Percentiles rank a stretch among this genome's conserved stretches.
phyloP scores from a whole-genome alignment of 2,329 filamentous ascomycete genomes.

The Apiospora aurea region DNA sequence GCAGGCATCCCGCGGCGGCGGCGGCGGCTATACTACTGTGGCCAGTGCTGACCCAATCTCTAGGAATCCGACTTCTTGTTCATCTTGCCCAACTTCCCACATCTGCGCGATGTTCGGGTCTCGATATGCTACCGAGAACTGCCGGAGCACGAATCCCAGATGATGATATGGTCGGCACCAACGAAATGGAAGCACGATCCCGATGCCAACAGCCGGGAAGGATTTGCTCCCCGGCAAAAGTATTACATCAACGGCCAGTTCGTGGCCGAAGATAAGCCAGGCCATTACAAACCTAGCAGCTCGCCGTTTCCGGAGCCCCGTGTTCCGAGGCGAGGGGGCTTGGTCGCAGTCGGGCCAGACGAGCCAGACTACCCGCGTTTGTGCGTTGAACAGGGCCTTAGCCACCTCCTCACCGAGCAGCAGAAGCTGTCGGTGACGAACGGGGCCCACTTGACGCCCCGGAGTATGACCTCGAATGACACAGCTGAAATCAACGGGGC shows the following conservation, averaged over 20 bases:
- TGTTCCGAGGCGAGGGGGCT: constrained; percentile 60
- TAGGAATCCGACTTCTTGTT: constrained; percentile 69
- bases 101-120: constrained; percentile 63
- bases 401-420: constrained; percentile 57
- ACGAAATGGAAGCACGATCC: constrained; percentile 68
- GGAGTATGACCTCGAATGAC: constrained; percentile 46
- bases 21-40: too few species aligned
- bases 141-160: constrained; percentile 56
- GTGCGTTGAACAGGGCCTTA: constrained; percentile 64
- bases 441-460: constrained; percentile 56
- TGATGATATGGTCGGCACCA: constrained; percentile 49
- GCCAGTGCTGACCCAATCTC: constrained; percentile 32
- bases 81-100: constrained; percentile 62
- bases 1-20: constrained; percentile 28
- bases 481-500: constrained; percentile 27
- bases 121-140: constrained; percentile 67
- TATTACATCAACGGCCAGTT: constrained; percentile 65
- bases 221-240: constrained; percentile 63
- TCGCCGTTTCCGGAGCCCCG: constrained; percentile 62
- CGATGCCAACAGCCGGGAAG: constrained; percentile 56
- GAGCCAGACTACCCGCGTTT: constrained; percentile 65
- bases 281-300: constrained; percentile 55
- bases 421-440: constrained; percentile 54
- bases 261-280: constrained; percentile 58
- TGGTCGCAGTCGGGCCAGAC: constrained; percentile 59